Evolutionary conservation across 23 red algal genomes (phyloP).

Genomic region (Rhodosorus marinus): DNA sequence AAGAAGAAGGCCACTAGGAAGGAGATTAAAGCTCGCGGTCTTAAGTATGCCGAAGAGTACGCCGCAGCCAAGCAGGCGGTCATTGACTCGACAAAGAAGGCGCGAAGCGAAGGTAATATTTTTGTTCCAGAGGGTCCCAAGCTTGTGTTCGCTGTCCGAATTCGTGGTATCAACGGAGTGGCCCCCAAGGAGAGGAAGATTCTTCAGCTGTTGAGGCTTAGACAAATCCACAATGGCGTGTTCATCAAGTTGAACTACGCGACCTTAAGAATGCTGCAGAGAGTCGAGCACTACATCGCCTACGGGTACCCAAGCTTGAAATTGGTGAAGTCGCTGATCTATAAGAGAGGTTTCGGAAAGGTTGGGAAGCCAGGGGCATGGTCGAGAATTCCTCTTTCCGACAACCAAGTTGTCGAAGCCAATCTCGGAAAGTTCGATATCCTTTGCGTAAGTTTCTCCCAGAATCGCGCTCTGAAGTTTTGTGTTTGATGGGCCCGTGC

Average conservation of each 20-base stretch:
- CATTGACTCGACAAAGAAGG: slow-evolving; percentile 57
- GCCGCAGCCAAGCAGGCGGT: slow-evolving; percentile 26
- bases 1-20: too few species aligned
- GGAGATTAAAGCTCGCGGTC: too few species aligned
- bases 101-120: slow-evolving; percentile 78
- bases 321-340: slow-evolving; percentile 77
- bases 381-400: slow-evolving; percentile 60
- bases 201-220: slow-evolving; percentile 64
- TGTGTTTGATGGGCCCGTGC: too few species aligned
- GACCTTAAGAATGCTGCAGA: slow-evolving; percentile 88
- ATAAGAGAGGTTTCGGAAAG: slow-evolving; percentile 91
- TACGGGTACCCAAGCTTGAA: slow-evolving; percentile 99
- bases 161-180: slow-evolving; percentile 87
- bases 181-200: slow-evolving; percentile 85
- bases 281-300: slow-evolving; percentile 90
- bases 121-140: slow-evolving; percentile 87
- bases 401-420: slow-evolving; percentile 76
- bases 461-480: too few species aligned
- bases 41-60: too few species aligned
- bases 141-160: slow-evolving; percentile 90
- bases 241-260: slow-evolving; percentile 96
- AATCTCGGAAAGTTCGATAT: slow-evolving; percentile 62
- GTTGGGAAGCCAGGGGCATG: slow-evolving; percentile 59
- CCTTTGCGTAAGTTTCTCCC: too few species aligned
- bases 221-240: slow-evolving; percentile 96